Conservation (phyloP, 2,329 filamentous ascomycete genomes). For the Exserohilum turcica region DNA sequence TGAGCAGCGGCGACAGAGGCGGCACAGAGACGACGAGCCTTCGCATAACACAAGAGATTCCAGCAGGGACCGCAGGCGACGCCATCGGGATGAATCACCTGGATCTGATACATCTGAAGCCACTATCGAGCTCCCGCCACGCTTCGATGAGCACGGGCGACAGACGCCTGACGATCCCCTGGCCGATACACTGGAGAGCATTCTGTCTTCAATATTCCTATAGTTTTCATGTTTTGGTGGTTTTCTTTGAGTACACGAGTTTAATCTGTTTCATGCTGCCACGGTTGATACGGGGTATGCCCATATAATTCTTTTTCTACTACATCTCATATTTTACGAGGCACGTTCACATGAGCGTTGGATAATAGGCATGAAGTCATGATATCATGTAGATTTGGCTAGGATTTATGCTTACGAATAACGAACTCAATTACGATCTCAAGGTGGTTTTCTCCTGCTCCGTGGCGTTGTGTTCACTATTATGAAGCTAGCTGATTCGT, state of each 20-base stretch:
- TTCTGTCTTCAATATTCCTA: slow-evolving; percentile 39
- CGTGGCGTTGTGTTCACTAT: too few relatives aligned
- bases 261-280: not conserved
- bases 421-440: not conserved
- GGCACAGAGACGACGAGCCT: slow-evolving; percentile 22
- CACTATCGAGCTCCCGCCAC: slow-evolving; percentile 45
- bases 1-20: slow-evolving; percentile 11
- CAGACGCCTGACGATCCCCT: slow-evolving; percentile 39
- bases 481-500: not conserved
- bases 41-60: slow-evolving; percentile 24
- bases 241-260: not conserved
- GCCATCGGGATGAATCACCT: slow-evolving; percentile 31
- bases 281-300: not conserved
- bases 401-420: not conserved
- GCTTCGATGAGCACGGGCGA: slow-evolving; percentile 44
- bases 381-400: not conserved
- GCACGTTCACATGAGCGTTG: not conserved
- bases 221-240: slow-evolving; percentile 16
- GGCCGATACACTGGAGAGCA: slow-evolving; percentile 42
- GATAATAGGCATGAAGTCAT: slow-evolving; percentile 1
- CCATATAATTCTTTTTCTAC: not conserved
- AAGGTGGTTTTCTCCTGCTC: too few relatives aligned
- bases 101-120: slow-evolving; percentile 37
- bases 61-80: slow-evolving; percentile 23
- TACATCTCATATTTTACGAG: not conserved